Conservation (phyloP, 148 eudicot species). For the Spergularia bocconei region DNA sequence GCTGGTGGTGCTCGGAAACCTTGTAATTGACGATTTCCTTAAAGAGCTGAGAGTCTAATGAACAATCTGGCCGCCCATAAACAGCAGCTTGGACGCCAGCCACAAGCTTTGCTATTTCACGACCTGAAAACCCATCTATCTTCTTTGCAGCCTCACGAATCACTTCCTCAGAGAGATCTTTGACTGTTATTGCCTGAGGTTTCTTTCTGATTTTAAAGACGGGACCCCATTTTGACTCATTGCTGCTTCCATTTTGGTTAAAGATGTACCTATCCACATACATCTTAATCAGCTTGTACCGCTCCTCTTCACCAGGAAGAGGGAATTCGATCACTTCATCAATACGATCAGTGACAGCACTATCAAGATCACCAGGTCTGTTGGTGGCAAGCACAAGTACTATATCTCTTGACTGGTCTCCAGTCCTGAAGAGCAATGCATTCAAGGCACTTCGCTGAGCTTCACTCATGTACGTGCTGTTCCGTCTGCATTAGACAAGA, state of each 20-base stretch:
- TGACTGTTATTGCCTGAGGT: conserved; percentile 56
- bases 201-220: conserved; percentile 49
- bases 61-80: conserved; percentile 83
- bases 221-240: conserved; percentile 46
- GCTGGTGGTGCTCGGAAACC: conserved; percentile 84
- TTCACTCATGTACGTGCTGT: conserved; percentile 95
- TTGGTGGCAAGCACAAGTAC: conserved; percentile 97
- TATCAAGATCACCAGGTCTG: conserved; percentile 90
- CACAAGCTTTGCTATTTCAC: conserved; percentile 93
- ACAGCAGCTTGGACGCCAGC: conserved; percentile 98
- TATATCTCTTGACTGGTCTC: conserved; percentile 93
- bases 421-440: conserved; percentile 87
- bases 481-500: conserved; percentile 52
- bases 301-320: conserved; percentile 85
- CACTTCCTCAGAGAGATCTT: conserved; percentile 70
- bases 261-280: conserved; percentile 67
- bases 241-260: conserved; percentile 24
- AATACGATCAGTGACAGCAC: conserved; percentile 87
- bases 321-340: conserved; percentile 97
- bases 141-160: conserved; percentile 75
- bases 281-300: conserved; percentile 76
- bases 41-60: conserved; percentile 68
- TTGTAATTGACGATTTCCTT: conserved; percentile 88
- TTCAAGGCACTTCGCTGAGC: conserved; percentile 93
- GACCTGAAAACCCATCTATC: conserved; percentile 90